Base-by-base conservation (phyloP, 768 basidiomycete genomes). In the Glaciozyma martinii region DNA sequence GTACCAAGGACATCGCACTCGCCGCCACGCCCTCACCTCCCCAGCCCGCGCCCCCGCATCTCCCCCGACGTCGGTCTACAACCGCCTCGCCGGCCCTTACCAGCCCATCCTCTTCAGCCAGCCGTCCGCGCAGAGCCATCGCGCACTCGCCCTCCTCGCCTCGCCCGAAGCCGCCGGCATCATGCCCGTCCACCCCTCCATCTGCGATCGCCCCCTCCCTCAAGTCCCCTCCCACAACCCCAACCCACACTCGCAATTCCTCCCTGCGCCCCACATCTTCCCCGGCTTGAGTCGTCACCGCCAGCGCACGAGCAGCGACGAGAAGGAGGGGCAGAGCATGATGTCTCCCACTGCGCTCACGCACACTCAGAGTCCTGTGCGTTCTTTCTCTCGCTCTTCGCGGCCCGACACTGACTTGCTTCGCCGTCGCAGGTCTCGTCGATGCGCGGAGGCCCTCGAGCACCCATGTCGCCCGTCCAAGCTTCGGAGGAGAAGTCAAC, bases 61-160 rank as follows among this genome's bases (percentile, higher is more conserved):
- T 4, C 72, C 72, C 3, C 72, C 72, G 6, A 72, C 69, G 1
- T 62, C 60, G 23, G 72, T 72, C 29, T 72, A 71, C 59, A 65
- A 68, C 27, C 70, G 70, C 47, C 67, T 72, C 53, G 70, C 72
- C 1, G 67, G 70, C 3, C 72, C 72, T 23, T 72, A 72, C 66
- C 70, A 71, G 61, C 72, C 72, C 21, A 53, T 72, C 27, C 59
- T 60, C 40, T 63, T 54, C 59, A 61, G 33, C n/a, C 29, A 59
- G 15, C 44, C 58, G 25, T 30, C 49, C 23, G 15, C 44, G 40
- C 58, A 56, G 37, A 59, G 59, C 46, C 68, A 61, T 33, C 68
- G 68, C 37, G 68, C 68, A 2, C 62, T 66, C 29, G 68, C 68
- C 5, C 65, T 70, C 42, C 65, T 70, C 53, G 62, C 62, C 6